Evolutionary conservation across 2,329 filamentous ascomycete genomes (phyloP), one percentile per base, ranked within the genome.

Genomic region (Colletotrichum sidae): DNA sequence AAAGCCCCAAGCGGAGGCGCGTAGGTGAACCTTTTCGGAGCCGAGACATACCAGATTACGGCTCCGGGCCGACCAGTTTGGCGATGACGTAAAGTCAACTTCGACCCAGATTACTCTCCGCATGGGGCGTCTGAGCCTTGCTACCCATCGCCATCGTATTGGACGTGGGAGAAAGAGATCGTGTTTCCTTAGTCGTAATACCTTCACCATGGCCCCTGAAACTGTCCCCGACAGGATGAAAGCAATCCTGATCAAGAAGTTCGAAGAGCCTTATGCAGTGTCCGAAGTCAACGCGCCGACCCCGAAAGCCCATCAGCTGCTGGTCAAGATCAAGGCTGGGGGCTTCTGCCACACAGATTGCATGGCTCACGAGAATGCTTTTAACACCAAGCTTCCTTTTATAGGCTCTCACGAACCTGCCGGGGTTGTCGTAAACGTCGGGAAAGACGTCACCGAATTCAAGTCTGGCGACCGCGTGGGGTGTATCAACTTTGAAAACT

Each of bases 311-410:
- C 45, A 67, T 44, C 65, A 67, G 52, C 44, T 67, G 2, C 61
- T 67, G 12, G 49, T 67, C 47, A 65, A 60, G 38, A 55, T 67
- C 56, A 55, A 45, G n/a, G 65, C 65, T 11, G 65, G 56, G 17
- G 65, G 65, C 39, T 64, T 65, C 49, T 67, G 65, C 49, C 60
- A 67, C 56, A 65, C 65, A 1, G 65, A 67, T 53, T 65, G 60
- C 52, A 67, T 67, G 65, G 65, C 59, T 25, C 42, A 60, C 35
- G 65, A 67, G 41, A 53, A 60, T 45, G 61, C 55, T 9, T 67
- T 67, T 45, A 39, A 42, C n/a, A 33, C 60, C 1, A 25, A 50
- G 2, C 37, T 67, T 33, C 65, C 65, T 7, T 17, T 67, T 13
- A 46, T 67, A 33, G 60, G 51, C 2, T 67, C 65, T 10, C 65